phyloP scores from a whole-genome alignment of 225 moss, liverwort and hornwort genomes.

The Sphagnum contortum region DNA sequence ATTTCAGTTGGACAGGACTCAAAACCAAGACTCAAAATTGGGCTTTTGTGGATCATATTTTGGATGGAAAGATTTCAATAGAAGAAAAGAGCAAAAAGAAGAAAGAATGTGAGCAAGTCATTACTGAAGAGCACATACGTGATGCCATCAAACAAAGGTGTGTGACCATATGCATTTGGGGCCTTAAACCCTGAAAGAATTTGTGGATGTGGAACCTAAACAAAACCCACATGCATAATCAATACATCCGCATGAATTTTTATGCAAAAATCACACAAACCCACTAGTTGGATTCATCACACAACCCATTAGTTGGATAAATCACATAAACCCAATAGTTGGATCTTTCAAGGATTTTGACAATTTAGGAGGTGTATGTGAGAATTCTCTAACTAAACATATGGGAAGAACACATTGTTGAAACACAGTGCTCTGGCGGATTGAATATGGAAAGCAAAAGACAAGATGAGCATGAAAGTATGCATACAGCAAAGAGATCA shows the following conservation, averaged over 20 bases:
- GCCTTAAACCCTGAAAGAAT: conserved; percentile 21
- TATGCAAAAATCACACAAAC: no score
- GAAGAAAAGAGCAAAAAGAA: no score
- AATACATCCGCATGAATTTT: no score
- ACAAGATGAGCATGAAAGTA: neutral
- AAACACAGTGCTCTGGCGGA: neutral
- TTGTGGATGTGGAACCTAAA: conserved; percentile 21
- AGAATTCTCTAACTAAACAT: neutral
- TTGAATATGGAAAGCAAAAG: neutral
- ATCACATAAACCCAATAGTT: neutral
- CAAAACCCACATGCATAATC: neutral
- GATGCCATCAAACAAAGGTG: conserved; percentile 19
- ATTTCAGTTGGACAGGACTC: no score
- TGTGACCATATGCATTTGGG: conserved; percentile 18
- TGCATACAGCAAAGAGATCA: conserved; percentile 13
- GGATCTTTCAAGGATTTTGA: neutral
- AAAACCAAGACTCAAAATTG: no score
- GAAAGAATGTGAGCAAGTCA: no score
- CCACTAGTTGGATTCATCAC: no score
- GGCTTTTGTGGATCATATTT: no score
- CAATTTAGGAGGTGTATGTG: neutral
- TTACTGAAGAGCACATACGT: conserved; percentile 2
- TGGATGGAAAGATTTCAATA: no score
- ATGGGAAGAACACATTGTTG: neutral
- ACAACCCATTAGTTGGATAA: neutral